Evolutionary conservation across 805 yeast genomes (phyloP), one percentile per base, ranked within the genome.

Genomic region (Saccharomycopsis malanga): DNA sequence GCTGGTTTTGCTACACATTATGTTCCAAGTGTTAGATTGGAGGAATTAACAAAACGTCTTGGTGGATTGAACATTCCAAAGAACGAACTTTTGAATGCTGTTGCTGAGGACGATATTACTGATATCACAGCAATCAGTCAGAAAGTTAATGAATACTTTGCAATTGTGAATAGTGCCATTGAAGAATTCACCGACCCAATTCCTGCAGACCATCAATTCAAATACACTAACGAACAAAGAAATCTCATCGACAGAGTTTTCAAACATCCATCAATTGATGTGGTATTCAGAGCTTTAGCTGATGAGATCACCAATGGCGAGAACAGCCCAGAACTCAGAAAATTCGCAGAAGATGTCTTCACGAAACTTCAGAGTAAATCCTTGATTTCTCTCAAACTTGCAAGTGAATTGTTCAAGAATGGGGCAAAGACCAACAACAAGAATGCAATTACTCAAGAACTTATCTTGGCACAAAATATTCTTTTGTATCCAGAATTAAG

Each of bases 1-100:
- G 73, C 83, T 6, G 98, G 98, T 27, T 74, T 83, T 54, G 95
- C 96, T 35, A 87, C 98, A 12, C 98, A 93, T 62, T 93, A 79
- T 60, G 82, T 91, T 24, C 81, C 87, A 15, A 70, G 82, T 29
- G 76, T 72, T 50, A 76, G 82, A 54, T 61, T 88, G 42, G 72
- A 71, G 1, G 80, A 76, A 22, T 72, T 91, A 56, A 73, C 76
- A 53, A 71, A 70, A 44, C 77, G 95, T 54, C 71, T 91, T 51
- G 72, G 83, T 6, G 79, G 74, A 57, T 68, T 87, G 52, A 77
- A 74, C 60, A 44, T 52, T 12, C 52, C 55, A 25, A 42, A 39
- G 23, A 52, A 56, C 35, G 53, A 50, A 27, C 53, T 24, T 24
- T 53, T 34, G 51, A 61, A 60, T 42, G 56, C 50, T 34, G 54